Conservation (phyloP, 768 basidiomycete genomes). For the Russula sp. region DNA sequence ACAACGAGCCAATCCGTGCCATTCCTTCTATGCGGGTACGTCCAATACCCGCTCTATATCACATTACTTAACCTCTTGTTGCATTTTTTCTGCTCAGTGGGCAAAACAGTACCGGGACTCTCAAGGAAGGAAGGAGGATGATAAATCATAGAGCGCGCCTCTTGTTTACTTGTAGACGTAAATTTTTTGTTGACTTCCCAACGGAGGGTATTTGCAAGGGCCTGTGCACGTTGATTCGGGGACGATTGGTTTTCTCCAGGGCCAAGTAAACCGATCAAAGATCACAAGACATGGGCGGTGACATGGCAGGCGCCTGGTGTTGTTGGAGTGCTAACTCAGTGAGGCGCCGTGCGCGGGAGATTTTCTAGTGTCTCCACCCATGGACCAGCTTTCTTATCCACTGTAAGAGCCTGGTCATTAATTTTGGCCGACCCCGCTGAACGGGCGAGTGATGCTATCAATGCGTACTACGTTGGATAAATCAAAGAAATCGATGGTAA, state of each 20-base stretch:
- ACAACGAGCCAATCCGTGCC: slow-evolving; percentile 18
- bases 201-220: neutral
- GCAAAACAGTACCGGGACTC: slow-evolving; percentile 17
- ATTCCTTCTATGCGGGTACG: slow-evolving; percentile 23
- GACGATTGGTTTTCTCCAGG: neutral
- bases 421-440: neutral
- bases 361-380: neutral
- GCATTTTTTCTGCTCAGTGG: slow-evolving; percentile 11
- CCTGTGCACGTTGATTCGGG: neutral
- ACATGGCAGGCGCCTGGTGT: neutral
- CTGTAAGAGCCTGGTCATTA: too few relatives aligned
- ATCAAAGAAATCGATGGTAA: neutral
- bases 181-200: neutral
- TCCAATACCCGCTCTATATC: neutral
- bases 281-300: neutral
- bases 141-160: slow-evolving; percentile 12
- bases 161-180: neutral
- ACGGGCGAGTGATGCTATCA: neutral
- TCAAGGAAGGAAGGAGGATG: slow-evolving; percentile 9
- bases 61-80: neutral
- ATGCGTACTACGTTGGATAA: neutral
- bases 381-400: neutral
- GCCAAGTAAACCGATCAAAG: neutral
- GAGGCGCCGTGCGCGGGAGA: neutral
- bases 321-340: neutral